Evolutionary conservation across 2,329 filamentous ascomycete genomes (phyloP), one percentile per base, ranked within the genome.

Genomic region (Coccinonectria pachysandricola): DNA sequence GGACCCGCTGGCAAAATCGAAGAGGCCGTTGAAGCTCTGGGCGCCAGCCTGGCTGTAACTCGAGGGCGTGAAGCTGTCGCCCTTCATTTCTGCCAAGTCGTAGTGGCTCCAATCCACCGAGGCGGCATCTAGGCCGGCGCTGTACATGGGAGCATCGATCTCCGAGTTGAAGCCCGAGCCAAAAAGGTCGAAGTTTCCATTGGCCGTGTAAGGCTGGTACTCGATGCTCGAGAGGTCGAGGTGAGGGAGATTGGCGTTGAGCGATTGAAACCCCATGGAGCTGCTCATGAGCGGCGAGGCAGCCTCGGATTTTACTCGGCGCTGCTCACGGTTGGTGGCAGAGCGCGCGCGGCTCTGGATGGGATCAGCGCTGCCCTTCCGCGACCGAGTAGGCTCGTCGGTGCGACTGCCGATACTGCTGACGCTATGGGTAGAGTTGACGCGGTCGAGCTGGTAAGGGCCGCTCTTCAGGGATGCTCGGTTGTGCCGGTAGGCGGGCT

Each of bases 401-500:
- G 54, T 50, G 29, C 59, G 53, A 27, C 59, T 60, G 12, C 60
- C 60, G 19, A 69, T 43, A 48, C 64, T 63, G 48, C 60, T 54
- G 30, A 60, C 52, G 52, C 70, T 62, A 51, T 71, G 65, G 36
- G 71, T 59, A 12, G 71, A 69, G 52, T 72, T 69, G 37, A 68
- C 67, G 31, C 71, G 65, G 45, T 59, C 68, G 21, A 76, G 61
- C 32, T 68, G 65, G 40, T 79, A 79, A 12, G 75, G 72, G 16
- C 69, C 69, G 40, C 63, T 68, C 49, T 76, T 75, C 39, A 76
- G 71, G 15, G 71, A 65, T 16, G 65, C 64, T 38, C 71, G 71
- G 43, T 66, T 62, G 50, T 70, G 69, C 55, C 75, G 75, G 47
- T 71, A 64, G 8, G 65, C 58, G 10, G 73, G 68, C 44, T 73